phyloP scores from a whole-genome alignment of 2,329 filamentous ascomycete species.

The Botrytis pseudocinerea region DNA sequence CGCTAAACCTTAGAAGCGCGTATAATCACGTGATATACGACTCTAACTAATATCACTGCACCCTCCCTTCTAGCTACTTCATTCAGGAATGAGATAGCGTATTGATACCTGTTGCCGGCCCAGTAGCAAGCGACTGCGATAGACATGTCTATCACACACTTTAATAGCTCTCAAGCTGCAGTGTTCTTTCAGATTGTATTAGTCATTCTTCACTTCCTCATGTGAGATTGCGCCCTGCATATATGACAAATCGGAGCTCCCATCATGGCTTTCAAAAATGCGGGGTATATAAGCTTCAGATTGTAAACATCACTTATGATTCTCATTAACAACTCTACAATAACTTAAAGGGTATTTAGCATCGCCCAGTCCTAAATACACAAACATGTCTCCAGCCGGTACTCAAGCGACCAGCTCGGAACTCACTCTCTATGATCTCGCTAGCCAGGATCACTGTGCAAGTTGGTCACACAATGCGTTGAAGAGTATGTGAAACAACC shows the following conservation, averaged over 20 bases:
- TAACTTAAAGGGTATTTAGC: neutral
- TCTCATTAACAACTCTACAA: neutral
- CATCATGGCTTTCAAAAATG: neutral
- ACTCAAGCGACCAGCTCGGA: conserved; percentile 13
- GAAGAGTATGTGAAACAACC: conserved; percentile 55
- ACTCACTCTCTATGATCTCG: conserved; percentile 63
- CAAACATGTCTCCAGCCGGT: neutral
- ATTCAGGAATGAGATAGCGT: too few species aligned
- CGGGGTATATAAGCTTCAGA: conserved; percentile 9
- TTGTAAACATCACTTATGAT: neutral
- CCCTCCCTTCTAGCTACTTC: neutral
- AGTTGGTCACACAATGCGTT: conserved; percentile 70
- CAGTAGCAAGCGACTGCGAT: too few species aligned
- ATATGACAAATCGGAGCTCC: neutral
- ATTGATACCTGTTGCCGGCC: neutral
- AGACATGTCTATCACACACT: neutral
- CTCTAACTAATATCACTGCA: neutral
- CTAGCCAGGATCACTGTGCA: conserved; percentile 50
- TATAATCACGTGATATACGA: neutral
- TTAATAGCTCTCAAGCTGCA: too few species aligned
- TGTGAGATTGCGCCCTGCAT: neutral
- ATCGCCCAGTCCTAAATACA: too few species aligned
- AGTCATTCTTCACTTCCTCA: neutral
- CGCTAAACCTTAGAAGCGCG: neutral
- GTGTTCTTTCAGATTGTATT: neutral